These are phyloP conservation scores for Suhomyces atakaporum DNA, from an alignment of 1,139 yeast genomes.

Conservation along the genomic window DNA sequence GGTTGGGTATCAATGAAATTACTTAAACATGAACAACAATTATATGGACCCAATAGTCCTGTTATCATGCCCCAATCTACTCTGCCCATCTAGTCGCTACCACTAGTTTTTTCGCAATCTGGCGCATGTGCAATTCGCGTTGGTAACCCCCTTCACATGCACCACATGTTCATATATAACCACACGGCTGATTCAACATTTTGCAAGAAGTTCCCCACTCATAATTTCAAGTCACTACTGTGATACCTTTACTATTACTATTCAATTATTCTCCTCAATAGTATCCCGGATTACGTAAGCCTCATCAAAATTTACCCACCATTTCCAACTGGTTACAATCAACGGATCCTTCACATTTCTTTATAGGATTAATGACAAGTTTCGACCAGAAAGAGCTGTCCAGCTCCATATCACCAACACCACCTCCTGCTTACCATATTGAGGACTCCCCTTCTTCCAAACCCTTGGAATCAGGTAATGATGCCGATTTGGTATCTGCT, in stretches of 20 bases:
- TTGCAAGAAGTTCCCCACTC: background rate
- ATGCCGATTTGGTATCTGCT: slow-evolving; percentile 38
- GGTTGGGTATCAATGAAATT: slow-evolving; percentile 16
- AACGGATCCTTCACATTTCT: too few species aligned
- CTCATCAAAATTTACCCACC: too few species aligned
- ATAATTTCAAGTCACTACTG: too few species aligned
- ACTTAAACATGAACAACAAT: slow-evolving; percentile 10
- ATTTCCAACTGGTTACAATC: too few species aligned
- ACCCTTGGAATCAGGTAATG: slow-evolving; percentile 10
- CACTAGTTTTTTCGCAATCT: too few species aligned
- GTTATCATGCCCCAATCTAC: background rate
- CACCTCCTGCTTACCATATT: slow-evolving; percentile 9
- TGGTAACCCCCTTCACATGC: background rate
- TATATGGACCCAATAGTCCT: slow-evolving; percentile 4
- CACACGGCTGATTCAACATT: background rate
- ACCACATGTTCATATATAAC: background rate
- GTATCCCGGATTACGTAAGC: slow-evolving; percentile 6
- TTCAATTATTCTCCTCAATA: background rate
- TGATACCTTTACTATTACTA: background rate
- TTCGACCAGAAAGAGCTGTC: too few species aligned
- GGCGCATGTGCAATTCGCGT: background rate
- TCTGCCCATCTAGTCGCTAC: background rate
- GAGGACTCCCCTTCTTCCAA: background rate
- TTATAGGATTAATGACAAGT: too few species aligned
- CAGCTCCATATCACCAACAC: slow-evolving; percentile 11